Evolutionary conservation across 257 asterid species (phyloP), one percentile per base, ranked within the genome.

Genomic region (Solanum raphanifolium): DNA sequence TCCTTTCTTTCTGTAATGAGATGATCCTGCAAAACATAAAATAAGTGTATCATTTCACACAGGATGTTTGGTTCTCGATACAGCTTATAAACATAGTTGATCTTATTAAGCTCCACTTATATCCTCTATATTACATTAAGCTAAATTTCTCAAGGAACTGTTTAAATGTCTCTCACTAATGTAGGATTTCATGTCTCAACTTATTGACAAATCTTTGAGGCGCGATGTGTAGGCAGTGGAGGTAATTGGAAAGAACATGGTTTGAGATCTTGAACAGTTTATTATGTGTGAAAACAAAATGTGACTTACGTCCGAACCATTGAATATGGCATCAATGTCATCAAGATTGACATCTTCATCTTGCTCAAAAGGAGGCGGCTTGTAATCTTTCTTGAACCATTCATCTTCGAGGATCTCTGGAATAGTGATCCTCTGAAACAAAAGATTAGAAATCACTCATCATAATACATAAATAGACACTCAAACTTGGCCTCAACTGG

Each of bases 301-400:
- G 83, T 39, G 69, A 85, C 89, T 89, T 84, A 93, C 96, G 87
- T 93, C 94, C 35, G 93, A 93, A 88, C 92, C 92, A 90, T 92
- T 92, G 92, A 95, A 95, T 88, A 92, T 94, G 75, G 96, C 98
- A 91, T 94, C 94, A 68, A 95, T 88, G 83, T 95, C 98, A 35
- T 93, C 95, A 89, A 94, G 95, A 92, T 83, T 93, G 87, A 94
- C 95, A 86, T 88, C 94, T 88, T 93, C 96, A 41, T 93, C 96
- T 89, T 89, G 91, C 88, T 91, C 92, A 93, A 95, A 95, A 34
- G 84, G 89, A 34, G 97, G 91, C 86, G 95, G 96, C 90, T 91
- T 84, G 90, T 93, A 94, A 87, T 92, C 95, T 92, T 91, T 93
- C 91, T 93, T 93, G 91, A 95, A 95, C 98, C 98, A 95, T 9